Base-by-base conservation (phyloP, 495 filamentous ascomycete species). In the Tuber melanosporum region DNA sequence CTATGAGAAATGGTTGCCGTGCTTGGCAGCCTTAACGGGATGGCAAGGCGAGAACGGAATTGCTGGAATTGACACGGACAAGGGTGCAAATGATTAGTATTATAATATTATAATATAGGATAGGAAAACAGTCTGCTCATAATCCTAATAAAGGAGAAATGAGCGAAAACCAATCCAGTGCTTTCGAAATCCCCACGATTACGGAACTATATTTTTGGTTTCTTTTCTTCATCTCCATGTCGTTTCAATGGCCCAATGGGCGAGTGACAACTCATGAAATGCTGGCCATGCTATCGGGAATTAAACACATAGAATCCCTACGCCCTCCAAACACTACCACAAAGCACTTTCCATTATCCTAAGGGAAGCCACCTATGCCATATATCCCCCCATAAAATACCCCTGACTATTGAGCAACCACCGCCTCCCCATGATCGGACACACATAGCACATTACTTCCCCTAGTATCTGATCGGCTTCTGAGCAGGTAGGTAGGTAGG, bases 201-300 rank as follows among this genome's bases (percentile, higher is more conserved):
- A 41, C 0, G 39, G 2, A 41, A 41, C 0, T 41, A 41, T 41
- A 5, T 41, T 41, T 41, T 41, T 41, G 3, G 2, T 41, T 41
- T 41, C 4, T 5, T 41, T 41, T 5, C 2, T 41, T 41, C 39
- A 41, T 8, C 19, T 3, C 2, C 10, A 26, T 57, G 22, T 32
- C 20, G 2, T n/a, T 26, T 8, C 49, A 3, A 26, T 9, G 0
- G 10, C 22, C 57, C 49, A 3, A 26, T 9, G 0, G 10, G 49
- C 57, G 57, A 66, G 57, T 66, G 57, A 66, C 57, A 17, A 66
- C 10, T n/a, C 26, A 66, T 66, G 57, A 66, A 66, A 66, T 62
- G 1, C 0, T n/a, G 10, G 32, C 1, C 12, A 32, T 32, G 57
- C 3, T 32, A 5, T n/a, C n/a, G 0, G 14, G n/a, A 17, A 66